Evolutionary conservation across 1,284 basidiomycete genomes (phyloP).

Genomic region (Trametes versicolor): DNA sequence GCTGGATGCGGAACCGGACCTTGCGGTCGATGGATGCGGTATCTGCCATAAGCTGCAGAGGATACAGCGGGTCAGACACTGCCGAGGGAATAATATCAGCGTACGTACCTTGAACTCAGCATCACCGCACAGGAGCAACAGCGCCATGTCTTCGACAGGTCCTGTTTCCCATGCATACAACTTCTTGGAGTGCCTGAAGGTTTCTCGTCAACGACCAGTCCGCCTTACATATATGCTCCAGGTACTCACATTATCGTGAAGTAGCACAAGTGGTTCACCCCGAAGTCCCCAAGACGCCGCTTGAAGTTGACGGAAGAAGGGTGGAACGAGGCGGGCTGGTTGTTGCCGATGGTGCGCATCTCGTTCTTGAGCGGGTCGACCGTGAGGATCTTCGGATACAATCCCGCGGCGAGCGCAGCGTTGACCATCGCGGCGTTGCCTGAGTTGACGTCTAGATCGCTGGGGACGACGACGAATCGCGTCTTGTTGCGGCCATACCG

Average conservation of each 20-base stretch:
- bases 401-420: slow-evolving; percentile 86
- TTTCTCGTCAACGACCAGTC: neutral
- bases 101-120: slow-evolving; percentile 83
- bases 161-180: slow-evolving; percentile 98
- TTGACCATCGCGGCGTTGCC: slow-evolving; percentile 74
- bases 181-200: slow-evolving; percentile 86
- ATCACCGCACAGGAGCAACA: slow-evolving; percentile 92
- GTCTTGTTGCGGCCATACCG: slow-evolving; percentile 81
- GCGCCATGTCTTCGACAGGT: slow-evolving; percentile 85
- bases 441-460: slow-evolving; percentile 78
- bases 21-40: slow-evolving; percentile 88
- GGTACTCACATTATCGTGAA: slow-evolving; percentile 86
- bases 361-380: slow-evolving; percentile 67
- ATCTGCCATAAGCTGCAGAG: slow-evolving; percentile 72
- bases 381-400: slow-evolving; percentile 92
- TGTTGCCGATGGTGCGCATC: slow-evolving; percentile 90
- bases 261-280: slow-evolving; percentile 81
- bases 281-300: slow-evolving; percentile 74
- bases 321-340: slow-evolving; percentile 87
- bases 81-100: neutral
- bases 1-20: slow-evolving; percentile 76
- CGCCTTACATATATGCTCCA: rapidly evolving
- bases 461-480: slow-evolving; percentile 82
- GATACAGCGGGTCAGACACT: slow-evolving; percentile 1
- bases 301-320: slow-evolving; percentile 93